Conservation (phyloP, 2,329 filamentous ascomycete genomes). For the Aureobasidium pullulans region DNA sequence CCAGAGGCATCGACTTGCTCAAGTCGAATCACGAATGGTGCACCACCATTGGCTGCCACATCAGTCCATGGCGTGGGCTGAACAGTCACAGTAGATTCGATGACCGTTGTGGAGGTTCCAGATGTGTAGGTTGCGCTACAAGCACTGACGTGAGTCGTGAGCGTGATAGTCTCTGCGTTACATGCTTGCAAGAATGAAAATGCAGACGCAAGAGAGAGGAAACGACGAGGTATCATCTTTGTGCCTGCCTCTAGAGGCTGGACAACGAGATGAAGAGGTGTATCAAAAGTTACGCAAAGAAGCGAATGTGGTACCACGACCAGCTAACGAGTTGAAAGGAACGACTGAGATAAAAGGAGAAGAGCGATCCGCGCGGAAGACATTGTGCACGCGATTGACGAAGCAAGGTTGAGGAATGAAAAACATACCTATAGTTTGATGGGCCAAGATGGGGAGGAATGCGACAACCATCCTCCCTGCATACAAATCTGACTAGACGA, state of each 20-base stretch:
- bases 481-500: not conserved
- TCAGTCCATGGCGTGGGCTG: conserved; percentile 23
- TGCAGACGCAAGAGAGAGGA: not conserved
- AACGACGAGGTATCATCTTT: not conserved
- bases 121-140: conserved; percentile 12
- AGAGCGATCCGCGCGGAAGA: conserved; percentile 2
- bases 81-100: conserved; percentile 25
- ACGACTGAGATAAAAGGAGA: not conserved
- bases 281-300: not conserved
- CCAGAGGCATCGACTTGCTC: conserved; percentile 19
- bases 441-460: conserved; percentile 9
- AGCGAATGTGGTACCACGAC: conserved; percentile 5
- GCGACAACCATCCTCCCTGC: not conserved
- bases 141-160: conserved; percentile 16
- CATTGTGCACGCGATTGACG: not conserved
- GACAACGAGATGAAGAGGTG: not conserved
- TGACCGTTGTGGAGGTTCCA: conserved; percentile 17
- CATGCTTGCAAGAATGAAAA: conserved; percentile 4
- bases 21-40: conserved; percentile 26
- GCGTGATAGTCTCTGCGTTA: conserved; percentile 14
- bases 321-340: conserved; percentile 1
- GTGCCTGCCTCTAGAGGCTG: not conserved
- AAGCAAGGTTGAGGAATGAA: conserved; percentile 11
- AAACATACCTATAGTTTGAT: conserved; percentile 8
- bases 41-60: conserved; percentile 23